Evolutionary conservation across 2,329 filamentous ascomycete genomes (phyloP), one percentile per base, ranked within the genome.

Genomic region (Diaporthe citriasiana): DNA sequence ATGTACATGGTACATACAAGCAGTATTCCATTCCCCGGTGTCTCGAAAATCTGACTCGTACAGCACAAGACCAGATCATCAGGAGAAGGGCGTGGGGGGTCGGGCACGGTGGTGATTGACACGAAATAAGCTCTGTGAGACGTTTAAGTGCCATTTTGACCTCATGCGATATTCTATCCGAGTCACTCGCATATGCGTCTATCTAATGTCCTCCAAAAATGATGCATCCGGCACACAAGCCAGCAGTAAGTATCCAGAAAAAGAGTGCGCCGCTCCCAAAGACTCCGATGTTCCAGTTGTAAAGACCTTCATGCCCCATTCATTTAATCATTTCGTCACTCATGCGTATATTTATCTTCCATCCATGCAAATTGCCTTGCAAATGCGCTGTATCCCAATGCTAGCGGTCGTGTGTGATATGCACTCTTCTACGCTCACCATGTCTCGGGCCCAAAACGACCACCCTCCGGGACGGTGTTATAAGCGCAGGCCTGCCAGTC

Each of bases 401-500:
- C 56, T 19, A 42, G n/a, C 45, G n/a, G 30, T 55, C 25, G 40
- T 33, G 45, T 63, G 13, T 27, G 33, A 70, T 73, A 17, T 30
- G 33, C 15, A 47, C 72, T 45, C 33, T 13, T 33, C 25, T 50
- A 53, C 22, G 12, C 65, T 79, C 77, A 92, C 91, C 91, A 93
- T 1, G 78, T 83, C 72, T 89, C 87, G 1, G 92, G 92, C 0
- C 93, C 93, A 82, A 95, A 95, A 74, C 85, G 88, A 33, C 88
- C 87, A 0, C 93, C 93, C 19, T 91, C 88, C 0, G 87, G 84
- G 7, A 97, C 88, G 0, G 83, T 87, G 72, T 87, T 90, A 80
- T 93, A 96, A 1, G 93, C 84, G 81, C 94, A 97, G 56, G 93
- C 94, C 81, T 92, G 87, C 94, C 94, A 97, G 84, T 97, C 94